phyloP scores from a whole-genome alignment of 2,329 filamentous ascomycete species.

The Epichloe hybrida region DNA sequence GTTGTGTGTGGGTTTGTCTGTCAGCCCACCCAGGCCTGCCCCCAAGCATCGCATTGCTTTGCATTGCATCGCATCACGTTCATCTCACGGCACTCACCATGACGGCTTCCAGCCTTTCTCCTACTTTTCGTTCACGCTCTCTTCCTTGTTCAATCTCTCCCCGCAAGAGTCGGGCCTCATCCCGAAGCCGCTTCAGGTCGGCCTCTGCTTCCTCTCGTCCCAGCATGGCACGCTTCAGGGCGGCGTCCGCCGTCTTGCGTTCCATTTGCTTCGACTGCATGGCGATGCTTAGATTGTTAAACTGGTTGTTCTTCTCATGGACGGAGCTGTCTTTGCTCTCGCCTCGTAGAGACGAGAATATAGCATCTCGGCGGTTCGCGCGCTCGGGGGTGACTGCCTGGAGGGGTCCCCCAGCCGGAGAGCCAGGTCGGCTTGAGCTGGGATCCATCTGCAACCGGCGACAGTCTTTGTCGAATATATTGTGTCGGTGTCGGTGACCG shows the following conservation, averaged over 20 bases:
- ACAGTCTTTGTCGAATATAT: not conserved
- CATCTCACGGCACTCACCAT: constrained; percentile 39
- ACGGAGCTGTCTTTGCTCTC: constrained; percentile 45
- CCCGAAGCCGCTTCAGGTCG: constrained; percentile 49
- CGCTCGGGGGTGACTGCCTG: constrained; percentile 51
- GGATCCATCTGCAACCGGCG: constrained; percentile 23
- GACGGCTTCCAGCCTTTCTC: constrained; percentile 52
- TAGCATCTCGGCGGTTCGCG: constrained; percentile 34
- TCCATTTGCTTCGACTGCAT: constrained; percentile 47
- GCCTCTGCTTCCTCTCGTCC: constrained; percentile 58
- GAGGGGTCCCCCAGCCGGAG: constrained; percentile 40
- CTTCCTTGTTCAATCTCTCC: constrained; percentile 50
- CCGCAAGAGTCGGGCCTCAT: constrained; percentile 43
- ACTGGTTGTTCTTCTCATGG: constrained; percentile 56
- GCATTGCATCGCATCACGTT: not conserved
- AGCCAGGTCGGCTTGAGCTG: constrained; percentile 36
- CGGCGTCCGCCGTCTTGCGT: constrained; percentile 51
- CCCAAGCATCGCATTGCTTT: too few relatives aligned
- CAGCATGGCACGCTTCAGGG: constrained; percentile 51
- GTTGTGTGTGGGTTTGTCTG: not conserved
- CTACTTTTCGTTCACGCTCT: constrained; percentile 51
- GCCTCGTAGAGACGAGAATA: constrained; percentile 22
- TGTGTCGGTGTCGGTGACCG: constrained; percentile 1
- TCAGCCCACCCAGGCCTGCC: not conserved
- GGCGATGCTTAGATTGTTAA: constrained; percentile 54